Percentiles rank a stretch among this genome's conserved stretches.
phyloP scores from a whole-genome alignment of 1,139 yeast species.

The Suhomyces terraborum region DNA sequence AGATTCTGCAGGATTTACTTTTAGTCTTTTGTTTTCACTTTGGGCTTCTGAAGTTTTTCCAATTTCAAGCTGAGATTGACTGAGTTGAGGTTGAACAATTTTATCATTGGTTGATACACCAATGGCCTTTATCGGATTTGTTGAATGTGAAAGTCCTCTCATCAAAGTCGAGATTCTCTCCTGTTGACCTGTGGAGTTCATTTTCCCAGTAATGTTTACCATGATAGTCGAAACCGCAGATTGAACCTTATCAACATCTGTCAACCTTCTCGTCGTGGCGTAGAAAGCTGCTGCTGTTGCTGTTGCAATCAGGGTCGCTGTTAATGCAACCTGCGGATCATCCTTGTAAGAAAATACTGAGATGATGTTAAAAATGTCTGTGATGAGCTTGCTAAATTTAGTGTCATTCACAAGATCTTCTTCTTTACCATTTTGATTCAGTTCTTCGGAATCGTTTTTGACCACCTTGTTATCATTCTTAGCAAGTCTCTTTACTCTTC shows the following conservation, averaged over 20 bases:
- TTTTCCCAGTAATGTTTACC: slow-evolving; percentile 31
- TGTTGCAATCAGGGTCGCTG: slow-evolving; percentile 44
- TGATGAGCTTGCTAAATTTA: slow-evolving; percentile 28
- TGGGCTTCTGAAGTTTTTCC: not conserved
- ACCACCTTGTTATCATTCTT: slow-evolving; percentile 24
- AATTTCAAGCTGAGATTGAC: not conserved
- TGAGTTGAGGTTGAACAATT: not conserved
- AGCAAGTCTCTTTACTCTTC: slow-evolving; percentile 61
- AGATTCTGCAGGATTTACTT: not conserved
- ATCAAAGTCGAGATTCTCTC: slow-evolving; percentile 38
- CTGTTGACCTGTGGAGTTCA: slow-evolving; percentile 27
- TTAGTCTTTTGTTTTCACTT: not conserved
- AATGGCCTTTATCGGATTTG: not conserved
- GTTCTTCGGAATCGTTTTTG: slow-evolving; percentile 11
- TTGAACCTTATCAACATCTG: slow-evolving; percentile 23
- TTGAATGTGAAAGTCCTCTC: not conserved
- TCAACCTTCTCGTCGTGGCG: slow-evolving; percentile 19
- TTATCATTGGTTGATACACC: not conserved
- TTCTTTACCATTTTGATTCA: slow-evolving; percentile 1
- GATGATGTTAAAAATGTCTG: slow-evolving; percentile 41
- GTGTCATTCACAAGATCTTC: slow-evolving; percentile 22
- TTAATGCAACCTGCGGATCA: slow-evolving; percentile 39
- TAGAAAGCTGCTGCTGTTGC: slow-evolving; percentile 42
- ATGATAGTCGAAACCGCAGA: slow-evolving; percentile 30
- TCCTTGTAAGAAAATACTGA: slow-evolving; percentile 37